Base-by-base conservation (phyloP, 2,329 filamentous ascomycete genomes). In the Lasiodiplodia sp. region DNA sequence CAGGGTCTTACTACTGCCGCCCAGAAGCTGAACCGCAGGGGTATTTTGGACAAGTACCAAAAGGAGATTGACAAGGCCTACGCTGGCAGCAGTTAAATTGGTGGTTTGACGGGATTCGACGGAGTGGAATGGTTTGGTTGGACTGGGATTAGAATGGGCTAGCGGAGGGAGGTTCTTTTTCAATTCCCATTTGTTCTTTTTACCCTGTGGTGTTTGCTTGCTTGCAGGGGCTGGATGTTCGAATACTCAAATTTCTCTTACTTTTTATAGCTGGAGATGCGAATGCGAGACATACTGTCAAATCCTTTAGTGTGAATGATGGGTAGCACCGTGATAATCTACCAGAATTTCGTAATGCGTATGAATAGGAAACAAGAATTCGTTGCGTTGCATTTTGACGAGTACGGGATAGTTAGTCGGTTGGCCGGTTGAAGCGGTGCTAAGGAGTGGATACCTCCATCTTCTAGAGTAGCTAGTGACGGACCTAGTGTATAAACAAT, bases 1-100 rank as follows among this genome's bases (percentile, higher is more conserved):
- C n/a, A 85, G 83, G 80, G 80, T 52, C 77, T 86, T 40, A 83
- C 83, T 4, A 86, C 84, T 4, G 84, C 84, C 4, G 84, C 84
- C 18, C 83, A 85, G 75, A 86, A 86, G 77, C 77, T 86, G 64
- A 85, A 86, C 78, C 80, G 84, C 63, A 84, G 80, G 74, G 80
- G 74, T 60, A 83, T 86, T 68, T 75, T 83, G 72, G 77, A 85
- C 58, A 83, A 85, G 72, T 86, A 86, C 76, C 76, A 84, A 78
- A 83, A 83, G 75, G 81, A 84, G 68, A 81, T 86, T 67, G 79
- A 85, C 69, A 75, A 79, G 72, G 83, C 83, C 2, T 86, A 86
- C 71, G 75, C 74, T 57, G 72, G 73, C 23, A 49, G 44, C 28
- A 4, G 18, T n/a, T 37, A 21, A 34, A 49, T 10, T 5, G 58